Evolutionary conservation across 2,329 filamentous ascomycete species (phyloP), one percentile per base, ranked within the genome.

Genomic region (Cladophialophora psammophila): DNA sequence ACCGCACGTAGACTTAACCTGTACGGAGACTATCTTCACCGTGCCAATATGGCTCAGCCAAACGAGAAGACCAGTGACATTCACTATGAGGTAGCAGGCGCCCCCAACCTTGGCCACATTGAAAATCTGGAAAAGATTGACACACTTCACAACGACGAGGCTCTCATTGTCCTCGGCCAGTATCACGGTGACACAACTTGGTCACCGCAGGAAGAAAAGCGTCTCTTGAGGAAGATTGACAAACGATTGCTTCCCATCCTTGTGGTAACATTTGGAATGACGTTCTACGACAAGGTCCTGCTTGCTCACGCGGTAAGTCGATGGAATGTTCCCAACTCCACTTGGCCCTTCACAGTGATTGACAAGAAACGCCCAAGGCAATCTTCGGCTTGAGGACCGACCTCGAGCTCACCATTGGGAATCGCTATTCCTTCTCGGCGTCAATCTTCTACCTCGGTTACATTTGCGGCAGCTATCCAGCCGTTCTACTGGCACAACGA

Each of bases 401-500:
- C 59, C 74, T 82, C 3, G 74, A 75, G 0, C 75, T 85, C 6
- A 74, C 26, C 26, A 26, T 73, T 0, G 82, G 82, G 18, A 76
- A 80, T 54, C 76, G 80, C 4, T 59, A 42, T 13, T 75, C 74
- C 53, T 58, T 62, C 7, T 67, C 66, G 26, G 71, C 60, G 31
- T 67, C 66, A 7, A 65, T 68, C 35, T 67, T 93, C 80, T 93
- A 93, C 80, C 91, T 93, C 70, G 90, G 91, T 45, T 91, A 91
- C 89, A 83, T 93, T 2, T 87, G 85, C 0, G 91, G 91, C 0
- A 80, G 90, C 2, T 93, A 92, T 69, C 91, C 90, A 2, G 88
- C 92, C 85, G 89, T 88, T 0, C 91, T 90, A 66, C 81, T 86
- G 0, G 80, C 91, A 0, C 91, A 93, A 76, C 85, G 86, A 31